A percentile compares a stretch with the other conserved stretches of the same genome.
phyloP scores from a whole-genome alignment of 2,329 filamentous ascomycete genomes.

The Didymella glomerata region DNA sequence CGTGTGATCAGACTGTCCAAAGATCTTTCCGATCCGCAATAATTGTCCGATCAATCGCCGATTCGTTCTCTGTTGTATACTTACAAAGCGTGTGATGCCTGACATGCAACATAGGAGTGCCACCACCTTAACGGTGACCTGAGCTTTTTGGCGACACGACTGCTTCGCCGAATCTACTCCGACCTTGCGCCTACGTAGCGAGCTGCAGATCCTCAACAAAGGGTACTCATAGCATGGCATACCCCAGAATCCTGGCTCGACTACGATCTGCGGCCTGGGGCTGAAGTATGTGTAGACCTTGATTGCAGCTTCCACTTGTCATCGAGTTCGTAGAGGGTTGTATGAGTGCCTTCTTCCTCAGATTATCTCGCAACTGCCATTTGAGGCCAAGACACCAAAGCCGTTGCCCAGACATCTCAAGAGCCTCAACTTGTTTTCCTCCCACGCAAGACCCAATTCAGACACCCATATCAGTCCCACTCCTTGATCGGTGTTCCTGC shows the following conservation, averaged over 20 bases:
- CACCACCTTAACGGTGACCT: not conserved
- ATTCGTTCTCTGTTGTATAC: not conserved
- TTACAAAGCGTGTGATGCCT: not conserved
- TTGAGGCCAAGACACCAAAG: constrained; percentile 5
- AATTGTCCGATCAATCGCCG: not conserved
- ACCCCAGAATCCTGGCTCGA: not conserved
- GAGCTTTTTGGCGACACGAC: constrained; percentile 4
- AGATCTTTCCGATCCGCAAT: not conserved
- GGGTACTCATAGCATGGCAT: not conserved
- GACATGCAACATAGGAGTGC: not conserved
- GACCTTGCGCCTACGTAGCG: constrained; percentile 4
- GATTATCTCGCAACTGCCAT: not conserved
- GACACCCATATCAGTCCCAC: constrained; percentile 8
- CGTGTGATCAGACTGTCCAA: not conserved
- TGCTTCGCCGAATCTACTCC: constrained; percentile 21
- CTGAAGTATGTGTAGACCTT: not conserved
- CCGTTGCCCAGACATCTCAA: constrained; percentile 9
- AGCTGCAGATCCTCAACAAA: constrained; percentile 6
- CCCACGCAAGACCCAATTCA: not conserved
- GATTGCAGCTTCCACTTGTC: not conserved
- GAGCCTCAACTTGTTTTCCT: constrained; percentile 16
- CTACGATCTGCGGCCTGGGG: too few species aligned
- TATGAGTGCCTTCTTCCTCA: not conserved
- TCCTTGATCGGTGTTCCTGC: constrained; percentile 16
- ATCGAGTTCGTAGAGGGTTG: too few species aligned